phyloP scores from a whole-genome alignment of 345 rosid genomes.

The Camelina sativa region DNA sequence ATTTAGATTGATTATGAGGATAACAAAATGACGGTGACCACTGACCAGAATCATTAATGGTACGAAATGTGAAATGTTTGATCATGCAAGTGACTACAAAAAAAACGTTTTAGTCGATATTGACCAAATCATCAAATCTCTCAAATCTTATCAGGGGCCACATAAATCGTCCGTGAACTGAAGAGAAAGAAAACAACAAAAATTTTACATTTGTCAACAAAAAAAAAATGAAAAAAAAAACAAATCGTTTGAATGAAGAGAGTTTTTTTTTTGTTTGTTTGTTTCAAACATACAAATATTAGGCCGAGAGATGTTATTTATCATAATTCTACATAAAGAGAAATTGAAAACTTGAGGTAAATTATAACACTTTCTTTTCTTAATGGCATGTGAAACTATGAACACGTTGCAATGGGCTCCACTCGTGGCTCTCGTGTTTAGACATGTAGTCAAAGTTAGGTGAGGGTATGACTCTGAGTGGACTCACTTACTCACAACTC shows the following conservation, averaged over 20 bases:
- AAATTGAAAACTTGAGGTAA: background rate
- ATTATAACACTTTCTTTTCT: background rate
- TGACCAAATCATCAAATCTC: background rate
- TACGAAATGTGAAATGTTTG: background rate
- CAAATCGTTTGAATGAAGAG: background rate
- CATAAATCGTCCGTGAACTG: background rate
- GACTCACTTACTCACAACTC: conserved; percentile 33
- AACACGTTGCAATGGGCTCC: conserved; percentile 4
- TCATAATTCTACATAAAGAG: background rate
- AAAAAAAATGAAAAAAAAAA: background rate
- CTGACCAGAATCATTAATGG: background rate
- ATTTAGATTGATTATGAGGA: too few relatives aligned
- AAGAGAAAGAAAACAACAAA: background rate
- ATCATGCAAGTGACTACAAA: background rate
- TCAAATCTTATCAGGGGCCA: background rate
- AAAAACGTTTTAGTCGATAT: background rate
- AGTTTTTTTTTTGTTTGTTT: background rate
- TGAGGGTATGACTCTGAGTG: conserved; percentile 15
- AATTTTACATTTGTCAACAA: background rate
- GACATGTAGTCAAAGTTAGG: conserved; percentile 35
- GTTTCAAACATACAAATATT: background rate
- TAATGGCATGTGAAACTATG: background rate
- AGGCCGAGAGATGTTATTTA: background rate
- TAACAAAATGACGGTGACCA: too few relatives aligned
- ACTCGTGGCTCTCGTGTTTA: background rate